phyloP scores from a whole-genome alignment of 176 grass and related monocot genomes.

The Eleusine coracana region DNA sequence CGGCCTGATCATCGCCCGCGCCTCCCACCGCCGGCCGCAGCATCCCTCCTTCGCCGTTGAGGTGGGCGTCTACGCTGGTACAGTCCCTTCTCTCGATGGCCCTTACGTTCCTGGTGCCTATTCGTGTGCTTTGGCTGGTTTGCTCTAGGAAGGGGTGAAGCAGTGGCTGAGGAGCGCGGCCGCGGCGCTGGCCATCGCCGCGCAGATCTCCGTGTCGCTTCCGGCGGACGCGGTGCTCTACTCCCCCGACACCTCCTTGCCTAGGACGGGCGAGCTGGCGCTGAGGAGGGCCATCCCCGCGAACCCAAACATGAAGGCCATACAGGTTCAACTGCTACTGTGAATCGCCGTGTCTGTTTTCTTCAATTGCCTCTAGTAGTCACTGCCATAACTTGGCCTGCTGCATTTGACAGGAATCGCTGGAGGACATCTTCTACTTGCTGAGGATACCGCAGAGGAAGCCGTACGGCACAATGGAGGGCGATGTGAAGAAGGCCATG shows the following conservation, averaged over 20 bases:
- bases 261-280: constrained; percentile 91
- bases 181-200: constrained; percentile 63
- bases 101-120: not conserved
- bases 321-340: constrained; percentile 55
- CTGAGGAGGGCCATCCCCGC: constrained; percentile 87
- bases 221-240: constrained; percentile 81
- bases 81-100: not conserved
- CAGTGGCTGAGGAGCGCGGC: constrained; percentile 51
- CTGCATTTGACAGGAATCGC: constrained; percentile 62
- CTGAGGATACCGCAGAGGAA: constrained; percentile 97
- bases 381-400: constrained; percentile 11
- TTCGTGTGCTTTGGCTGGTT: not conserved
- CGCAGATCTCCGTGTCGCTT: constrained; percentile 69
- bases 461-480: constrained; percentile 86
- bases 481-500: constrained; percentile 82
- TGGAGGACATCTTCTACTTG: constrained; percentile 94
- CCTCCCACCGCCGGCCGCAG: not conserved
- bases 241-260: constrained; percentile 90
- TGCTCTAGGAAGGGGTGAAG: constrained; percentile 25
- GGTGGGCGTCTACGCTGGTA: constrained; percentile 13
- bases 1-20: constrained; percentile 12
- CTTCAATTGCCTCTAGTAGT: not conserved
- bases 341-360: not conserved
- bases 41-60: constrained; percentile 7
- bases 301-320: constrained; percentile 82